Base-by-base conservation (phyloP, 78 protist species). In the Cavenderia fasciculata region DNA sequence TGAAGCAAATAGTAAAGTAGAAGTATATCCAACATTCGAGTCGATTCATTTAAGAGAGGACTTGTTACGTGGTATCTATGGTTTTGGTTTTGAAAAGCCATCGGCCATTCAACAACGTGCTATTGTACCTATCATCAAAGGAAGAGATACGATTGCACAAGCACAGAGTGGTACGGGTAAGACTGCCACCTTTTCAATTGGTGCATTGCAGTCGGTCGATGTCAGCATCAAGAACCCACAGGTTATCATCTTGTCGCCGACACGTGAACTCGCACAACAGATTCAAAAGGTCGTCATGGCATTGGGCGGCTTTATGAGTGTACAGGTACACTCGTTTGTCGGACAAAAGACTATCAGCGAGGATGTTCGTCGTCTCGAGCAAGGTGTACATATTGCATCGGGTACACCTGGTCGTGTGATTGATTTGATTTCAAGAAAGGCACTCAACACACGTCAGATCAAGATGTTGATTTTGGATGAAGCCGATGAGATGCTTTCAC, bases 141-240 rank as follows among this genome's bases (percentile, higher is more conserved):
- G 99, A 21, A 96, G 97, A 27, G 99, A 99, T 77, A 96, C 98
- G 7, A 98, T 99, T 23, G 99, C 99, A n/a, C 99, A 98, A 92
- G 92, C 99, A 49, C 98, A 96, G 82, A 90, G 94, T n/a, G 97
- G 98, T n/a, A 97, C 99, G 11, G 99, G 99, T 34, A 99, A 99
- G 92, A 99, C 99, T 5, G 98, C 99, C 16, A 94, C 99, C 41
- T 97, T 98, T 82, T 78, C 95, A 59, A 95, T 98, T 59, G 59
- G 78, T 18, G 73, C 76, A 47, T 86, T 98, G 33, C 97, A 98
- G 93, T 51, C 63, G 51, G 27, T 97, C 63, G 96, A 98, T 76
- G n/a, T 94, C 1, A n/a, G n/a, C 23, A 6, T 12, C 16, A 57
- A 91, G 14, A 93, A 92, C 62, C 78, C 93, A 59, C 99, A 99